These are phyloP conservation scores for Solanum sitiens DNA, from an alignment of 257 asterid species.

Conservation along the genomic window DNA sequence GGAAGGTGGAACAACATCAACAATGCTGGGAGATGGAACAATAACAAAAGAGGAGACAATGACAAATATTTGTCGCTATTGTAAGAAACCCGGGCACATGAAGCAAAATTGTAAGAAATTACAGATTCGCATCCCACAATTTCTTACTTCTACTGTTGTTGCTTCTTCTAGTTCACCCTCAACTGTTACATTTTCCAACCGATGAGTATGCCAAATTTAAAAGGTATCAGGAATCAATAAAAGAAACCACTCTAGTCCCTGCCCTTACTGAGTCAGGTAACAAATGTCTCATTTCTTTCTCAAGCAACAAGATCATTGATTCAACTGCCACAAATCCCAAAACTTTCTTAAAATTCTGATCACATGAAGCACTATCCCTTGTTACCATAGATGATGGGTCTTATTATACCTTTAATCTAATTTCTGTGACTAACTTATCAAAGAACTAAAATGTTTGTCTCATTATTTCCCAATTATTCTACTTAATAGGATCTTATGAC, in stretches of 20 bases:
- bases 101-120: neutral
- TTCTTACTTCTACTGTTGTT: neutral
- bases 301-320: neutral
- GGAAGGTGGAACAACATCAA: neutral
- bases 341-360: too few species aligned
- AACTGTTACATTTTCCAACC: neutral
- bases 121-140: too few species aligned
- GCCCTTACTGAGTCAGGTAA: neutral
- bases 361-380: too few species aligned
- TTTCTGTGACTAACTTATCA: neutral
- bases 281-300: neutral
- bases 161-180: neutral
- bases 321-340: neutral
- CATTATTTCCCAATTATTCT: too few species aligned
- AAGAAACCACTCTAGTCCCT: neutral
- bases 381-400: neutral
- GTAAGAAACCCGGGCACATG: neutral
- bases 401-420: neutral
- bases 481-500: neutral
- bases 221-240: neutral
- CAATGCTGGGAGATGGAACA: neutral
- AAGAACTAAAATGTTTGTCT: neutral
- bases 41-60: neutral
- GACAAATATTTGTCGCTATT: neutral
- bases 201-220: neutral